Evolutionary conservation across 352 stramenopile genomes (phyloP).

Genomic region (Globisporangium iwayamae): DNA sequence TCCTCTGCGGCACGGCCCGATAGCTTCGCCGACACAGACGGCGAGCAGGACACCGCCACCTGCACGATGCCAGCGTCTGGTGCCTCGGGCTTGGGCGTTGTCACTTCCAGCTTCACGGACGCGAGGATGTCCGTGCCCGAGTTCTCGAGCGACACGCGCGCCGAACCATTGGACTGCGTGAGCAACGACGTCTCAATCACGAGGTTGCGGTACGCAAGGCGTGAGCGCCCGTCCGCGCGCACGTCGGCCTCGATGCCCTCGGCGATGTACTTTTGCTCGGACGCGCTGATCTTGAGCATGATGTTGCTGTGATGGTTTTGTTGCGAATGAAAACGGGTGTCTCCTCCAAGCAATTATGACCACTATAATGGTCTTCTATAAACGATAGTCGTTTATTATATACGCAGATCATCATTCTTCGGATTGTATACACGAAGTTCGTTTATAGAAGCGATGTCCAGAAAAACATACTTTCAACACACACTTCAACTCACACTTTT

Average conservation of each 20-base stretch:
- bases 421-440: too few relatives aligned
- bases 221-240: slow-evolving; percentile 60
- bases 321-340: background rate
- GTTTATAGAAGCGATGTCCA: too few relatives aligned
- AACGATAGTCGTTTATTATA: too few relatives aligned
- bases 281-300: slow-evolving; percentile 77
- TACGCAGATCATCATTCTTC: too few relatives aligned
- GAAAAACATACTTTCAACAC: too few relatives aligned
- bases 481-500: background rate
- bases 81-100: slow-evolving; percentile 37
- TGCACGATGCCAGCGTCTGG: slow-evolving; percentile 52
- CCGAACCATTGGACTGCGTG: slow-evolving; percentile 75
- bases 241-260: slow-evolving; percentile 70
- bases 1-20: slow-evolving; percentile 66
- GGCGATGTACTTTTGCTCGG: slow-evolving; percentile 70
- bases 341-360: background rate
- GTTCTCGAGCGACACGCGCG: slow-evolving; percentile 59
- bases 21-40: slow-evolving; percentile 73
- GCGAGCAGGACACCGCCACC: slow-evolving; percentile 56
- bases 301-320: background rate
- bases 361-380: too few relatives aligned
- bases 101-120: slow-evolving; percentile 75
- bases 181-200: slow-evolving; percentile 68
- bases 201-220: slow-evolving; percentile 59
- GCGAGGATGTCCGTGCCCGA: slow-evolving; percentile 72